These are phyloP conservation scores for Luvunga scandens DNA, from an alignment of 345 rosid genomes.

Conservation along the genomic window DNA sequence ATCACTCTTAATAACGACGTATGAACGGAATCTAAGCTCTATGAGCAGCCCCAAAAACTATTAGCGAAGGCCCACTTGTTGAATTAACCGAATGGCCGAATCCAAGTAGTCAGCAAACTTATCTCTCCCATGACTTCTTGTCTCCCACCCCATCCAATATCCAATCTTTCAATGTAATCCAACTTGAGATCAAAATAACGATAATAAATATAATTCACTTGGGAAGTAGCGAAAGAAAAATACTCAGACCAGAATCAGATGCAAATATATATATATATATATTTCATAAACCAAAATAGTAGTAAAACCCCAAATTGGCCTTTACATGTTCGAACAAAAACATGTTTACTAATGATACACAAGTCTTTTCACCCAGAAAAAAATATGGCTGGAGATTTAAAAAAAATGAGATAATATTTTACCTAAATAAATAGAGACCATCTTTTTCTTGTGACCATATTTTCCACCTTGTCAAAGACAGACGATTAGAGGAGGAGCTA, in stretches of 20 bases:
- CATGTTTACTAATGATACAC: background rate
- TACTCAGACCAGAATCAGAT: slow-evolving; percentile 12
- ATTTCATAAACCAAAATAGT: background rate
- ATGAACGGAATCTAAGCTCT: slow-evolving; percentile 39
- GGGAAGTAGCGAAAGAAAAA: background rate
- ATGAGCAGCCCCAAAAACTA: slow-evolving; percentile 3
- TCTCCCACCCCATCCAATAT: slow-evolving; percentile 17
- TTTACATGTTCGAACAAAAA: background rate
- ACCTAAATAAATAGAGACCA: background rate
- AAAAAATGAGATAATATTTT: background rate
- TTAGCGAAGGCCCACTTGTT: slow-evolving; percentile 18
- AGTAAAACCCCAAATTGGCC: background rate
- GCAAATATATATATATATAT: background rate
- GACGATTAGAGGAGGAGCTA: slow-evolving; percentile 34
- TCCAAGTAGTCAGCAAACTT: slow-evolving; percentile 20
- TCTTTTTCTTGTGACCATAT: background rate
- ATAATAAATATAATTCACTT: background rate
- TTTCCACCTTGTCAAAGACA: slow-evolving; percentile 38
- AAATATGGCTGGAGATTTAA: background rate
- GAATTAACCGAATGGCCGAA: slow-evolving; percentile 13
- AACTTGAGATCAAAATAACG: slow-evolving; percentile 9
- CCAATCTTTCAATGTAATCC: slow-evolving; percentile 16
- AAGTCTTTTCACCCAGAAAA: background rate
- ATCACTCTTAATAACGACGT: slow-evolving; percentile 31
- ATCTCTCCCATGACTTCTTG: slow-evolving; percentile 19